Base-by-base conservation (phyloP, 306 rosid species). In the Quercus agrifolia region DNA sequence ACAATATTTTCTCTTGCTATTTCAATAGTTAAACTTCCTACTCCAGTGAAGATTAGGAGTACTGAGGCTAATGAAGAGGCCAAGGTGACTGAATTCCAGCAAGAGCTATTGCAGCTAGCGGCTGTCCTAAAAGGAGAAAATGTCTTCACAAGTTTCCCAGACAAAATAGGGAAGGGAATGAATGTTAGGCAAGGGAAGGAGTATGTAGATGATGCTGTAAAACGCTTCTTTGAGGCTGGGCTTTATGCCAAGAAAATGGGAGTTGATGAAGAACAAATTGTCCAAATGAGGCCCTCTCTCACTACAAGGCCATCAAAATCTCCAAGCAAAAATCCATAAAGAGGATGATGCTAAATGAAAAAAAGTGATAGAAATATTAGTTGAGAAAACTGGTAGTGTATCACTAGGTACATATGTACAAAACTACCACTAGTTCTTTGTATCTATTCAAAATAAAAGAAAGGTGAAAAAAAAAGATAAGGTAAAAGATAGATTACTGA, bases 281-380 rank as follows among this genome's bases (percentile, higher is more conserved):
- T 94, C 44, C 93, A 89, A 71, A 94, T 92, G 97, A 94, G 88
- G 74, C 98, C 98, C 33, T 94, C 97, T 76, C 92, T 92, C 79
- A 89, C 97, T 52, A 81, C 97, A 27, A 87, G 97, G 79, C 62
- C 88, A 57, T 80, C 89, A 33, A 81, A 83, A 68, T 55, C 82
- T 57, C 11, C 84, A 55, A 70, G 58, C 67, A 74, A 20, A 71
- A 83, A 83, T 14, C 88, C 89, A 12, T 83, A 78, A 80, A 78
- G 56, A 31, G 20, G 28, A 56, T 72, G 69, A 56, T 44, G 79
- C 56, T 41, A 41, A 8, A 57, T 72, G 38, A 27, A 4, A 76
- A 25, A 61, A 49, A 20, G 14, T 44, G 5, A 56, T 67, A 58
- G 70, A 63, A 18, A 5, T 2, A 6, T 11, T 3, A 8, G 27